Evolutionary conservation across 306 rosid species (phyloP).

Genomic region (Pyrus pyrifolia): DNA sequence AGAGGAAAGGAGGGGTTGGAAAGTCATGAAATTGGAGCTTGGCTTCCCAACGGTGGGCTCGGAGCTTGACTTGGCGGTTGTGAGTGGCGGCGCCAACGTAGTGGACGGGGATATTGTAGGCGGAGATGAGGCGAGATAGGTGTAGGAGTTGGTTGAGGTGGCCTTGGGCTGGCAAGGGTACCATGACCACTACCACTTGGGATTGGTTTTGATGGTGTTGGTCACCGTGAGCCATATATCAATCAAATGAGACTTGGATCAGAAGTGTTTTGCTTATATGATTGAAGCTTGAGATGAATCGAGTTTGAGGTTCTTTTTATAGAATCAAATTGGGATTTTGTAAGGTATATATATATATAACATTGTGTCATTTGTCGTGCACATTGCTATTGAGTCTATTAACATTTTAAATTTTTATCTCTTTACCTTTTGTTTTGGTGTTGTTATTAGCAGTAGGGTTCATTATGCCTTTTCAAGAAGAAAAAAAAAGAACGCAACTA

Average conservation of each 20-base stretch:
- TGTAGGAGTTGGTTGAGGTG: conserved; percentile 89
- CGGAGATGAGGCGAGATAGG: conserved; percentile 49
- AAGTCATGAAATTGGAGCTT: conserved; percentile 33
- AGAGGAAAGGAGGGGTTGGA: conserved; percentile 27
- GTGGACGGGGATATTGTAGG: conserved; percentile 47
- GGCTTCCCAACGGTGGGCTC: conserved; percentile 47
- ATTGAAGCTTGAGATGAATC: not conserved
- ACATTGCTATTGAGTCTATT: too few relatives aligned
- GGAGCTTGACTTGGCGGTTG: conserved; percentile 47
- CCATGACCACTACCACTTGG: conserved; percentile 44
- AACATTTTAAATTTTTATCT: not conserved
- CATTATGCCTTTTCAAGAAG: not conserved
- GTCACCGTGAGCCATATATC: conserved; percentile 10
- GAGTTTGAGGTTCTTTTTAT: not conserved
- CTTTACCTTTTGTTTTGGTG: not conserved
- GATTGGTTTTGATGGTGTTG: conserved; percentile 4
- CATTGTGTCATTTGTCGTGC: not conserved
- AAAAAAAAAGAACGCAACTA: not conserved
- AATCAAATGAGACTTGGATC: not conserved
- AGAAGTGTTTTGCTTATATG: not conserved
- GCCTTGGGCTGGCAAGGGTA: conserved; percentile 73
- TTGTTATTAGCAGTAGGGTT: not conserved
- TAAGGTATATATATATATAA: too few relatives aligned
- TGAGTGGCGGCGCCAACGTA: conserved; percentile 47
- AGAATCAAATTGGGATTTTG: not conserved